Base-by-base conservation (phyloP, 176 grass and related monocot species). In the Triticum urartu region DNA sequence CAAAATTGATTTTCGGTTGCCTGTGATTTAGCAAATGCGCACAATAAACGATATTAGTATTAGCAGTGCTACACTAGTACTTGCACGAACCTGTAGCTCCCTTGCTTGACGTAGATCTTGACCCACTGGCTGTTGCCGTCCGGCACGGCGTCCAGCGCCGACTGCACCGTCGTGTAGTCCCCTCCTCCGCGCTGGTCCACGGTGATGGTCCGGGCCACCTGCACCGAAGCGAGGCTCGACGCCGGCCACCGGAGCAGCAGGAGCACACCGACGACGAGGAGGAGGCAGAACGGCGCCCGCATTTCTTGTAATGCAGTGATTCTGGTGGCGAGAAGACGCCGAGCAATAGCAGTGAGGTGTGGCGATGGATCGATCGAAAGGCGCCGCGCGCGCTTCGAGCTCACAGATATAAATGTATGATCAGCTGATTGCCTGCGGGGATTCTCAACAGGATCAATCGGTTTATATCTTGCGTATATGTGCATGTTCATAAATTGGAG, bases 81-180 rank as follows among this genome's bases (percentile, higher is more conserved):
- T 2, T 65, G 58, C 39, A 66, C 83, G 70, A 67, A 90, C 88
- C 81, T 81, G 78, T 93, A 91, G 81, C 77, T 84, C 43, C 92
- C 92, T 76, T 85, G 25, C 34, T 12, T 62, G 13, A 89, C 89
- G 56, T 77, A 32, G 75, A 94, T 89, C 61, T 63, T 81, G 70
- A 94, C 28, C 92, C 92, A 91, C 58, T 78, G 12, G 7, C 30
- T 28, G 87, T 94, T 94, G 75, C 83, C 86, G 8, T 91, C 83
- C 11, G 89, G 86, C 35, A 94, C 80, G 11, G 84, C 86, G 62
- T 89, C 30, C 42, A 89, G 85, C 35, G 86, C 89, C 58, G 75
- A 71, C 78, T 94, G 92, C 62, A 94, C 89, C 73, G 89, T 94
- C 32, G 1, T 26, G 80, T 87, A 91, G 26, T 84, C 78, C 1